Base-by-base conservation (phyloP, 179 eudicot genomes). In the Vitellaria paradoxa region DNA sequence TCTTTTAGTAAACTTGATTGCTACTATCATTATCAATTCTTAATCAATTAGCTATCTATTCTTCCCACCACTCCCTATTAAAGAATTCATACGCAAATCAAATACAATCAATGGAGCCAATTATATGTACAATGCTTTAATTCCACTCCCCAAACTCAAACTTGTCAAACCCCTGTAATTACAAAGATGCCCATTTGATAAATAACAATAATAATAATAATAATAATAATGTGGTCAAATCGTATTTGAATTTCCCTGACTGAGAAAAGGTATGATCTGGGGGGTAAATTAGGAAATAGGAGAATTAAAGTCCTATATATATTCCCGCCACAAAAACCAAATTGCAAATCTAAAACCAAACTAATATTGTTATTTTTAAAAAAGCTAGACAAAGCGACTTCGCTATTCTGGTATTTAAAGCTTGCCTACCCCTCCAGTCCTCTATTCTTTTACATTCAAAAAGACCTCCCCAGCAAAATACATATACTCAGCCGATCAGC, bases 1-100 rank as follows among this genome's bases (percentile, higher is more conserved):
- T 78, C 63, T 60, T 68, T 21, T 59, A 20, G 59, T 17, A 62
- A 68, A 57, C 67, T 78, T 78, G 81, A 81, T 81, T 81, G 61
- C 66, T 52, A 60, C 45, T 40, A 80, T 80, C 72, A 75, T 74
- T 74, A 24, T 74, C 57, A 13, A 30, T 40, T 61, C 49, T 42
- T 57, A n/a, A 2, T n/a, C 30, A 42, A 18, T 30, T 30, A 30
- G 37, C 37, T 30, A 30, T 30, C 37, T 30, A 30, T 59, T 15
- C 59, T 23, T 46, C 59, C 45, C 53, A 15, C 77, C 77, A 62
- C 70, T 75, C 65, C 14, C 26, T 6, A 42, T 7, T 6, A 45
- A 66, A 42, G 37, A 30, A 30, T 30, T 30, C 37, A 30, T 30
- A 30, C 2, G 37, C 37, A 30, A 30, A 30, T 26, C 37, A 30